These are phyloP conservation scores for Apiotrichum veenhuisii DNA, from an alignment of 1,284 basidiomycete species.

Conservation along the genomic window DNA sequence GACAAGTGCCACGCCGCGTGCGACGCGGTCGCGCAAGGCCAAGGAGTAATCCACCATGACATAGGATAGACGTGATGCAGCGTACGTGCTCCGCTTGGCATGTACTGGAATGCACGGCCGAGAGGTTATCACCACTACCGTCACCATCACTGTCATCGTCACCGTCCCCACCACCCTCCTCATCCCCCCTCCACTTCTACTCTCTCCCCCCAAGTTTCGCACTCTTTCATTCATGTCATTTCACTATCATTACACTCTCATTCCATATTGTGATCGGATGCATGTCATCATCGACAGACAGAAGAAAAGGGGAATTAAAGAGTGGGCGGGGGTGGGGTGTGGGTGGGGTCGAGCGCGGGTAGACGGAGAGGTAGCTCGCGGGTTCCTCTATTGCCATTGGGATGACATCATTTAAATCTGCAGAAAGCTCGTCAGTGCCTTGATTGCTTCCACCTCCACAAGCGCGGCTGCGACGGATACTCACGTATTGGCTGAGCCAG, in stretches of 20 bases:
- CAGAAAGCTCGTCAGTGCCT: not conserved
- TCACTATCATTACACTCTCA: not conserved
- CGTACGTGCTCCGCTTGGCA: not conserved
- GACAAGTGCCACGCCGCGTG: slow-evolving; percentile 25
- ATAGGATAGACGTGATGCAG: no score
- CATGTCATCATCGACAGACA: slow-evolving; percentile 7
- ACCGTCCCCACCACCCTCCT: not conserved
- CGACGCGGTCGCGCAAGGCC: slow-evolving; percentile 20
- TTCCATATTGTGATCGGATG: slow-evolving; percentile 10
- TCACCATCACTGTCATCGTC: no score
- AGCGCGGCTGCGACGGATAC: no score
- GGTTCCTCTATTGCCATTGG: not conserved
- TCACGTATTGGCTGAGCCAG: slow-evolving; percentile 95
- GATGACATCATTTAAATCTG: slow-evolving; percentile 7
- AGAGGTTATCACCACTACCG: no score
- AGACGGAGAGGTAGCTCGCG: not conserved
- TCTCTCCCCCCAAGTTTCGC: not conserved
- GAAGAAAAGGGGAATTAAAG: slow-evolving; percentile 2
- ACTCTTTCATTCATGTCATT: not conserved
- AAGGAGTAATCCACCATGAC: not conserved
- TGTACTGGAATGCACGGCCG: no score
- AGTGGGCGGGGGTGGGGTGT: not conserved
- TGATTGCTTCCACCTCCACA: not conserved
- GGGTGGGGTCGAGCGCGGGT: not conserved
- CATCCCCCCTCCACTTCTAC: not conserved